phyloP scores from a whole-genome alignment of 2,329 filamentous ascomycete species.

The Colletotrichum echinochloae region DNA sequence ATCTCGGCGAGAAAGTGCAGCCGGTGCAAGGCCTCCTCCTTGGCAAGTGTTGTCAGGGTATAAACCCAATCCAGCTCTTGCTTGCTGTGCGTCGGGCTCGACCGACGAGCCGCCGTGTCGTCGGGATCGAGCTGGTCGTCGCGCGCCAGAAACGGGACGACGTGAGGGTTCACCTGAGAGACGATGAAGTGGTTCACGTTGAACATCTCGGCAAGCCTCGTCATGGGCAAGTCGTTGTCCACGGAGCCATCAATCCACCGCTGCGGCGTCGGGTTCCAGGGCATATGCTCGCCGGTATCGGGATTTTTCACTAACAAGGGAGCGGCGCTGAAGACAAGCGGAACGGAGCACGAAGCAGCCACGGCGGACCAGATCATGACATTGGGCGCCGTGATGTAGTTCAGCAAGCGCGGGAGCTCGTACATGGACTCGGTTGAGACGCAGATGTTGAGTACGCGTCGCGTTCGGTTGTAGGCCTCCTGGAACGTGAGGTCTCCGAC shows the following conservation, averaged over 20 bases:
- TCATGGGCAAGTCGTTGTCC: conserved; percentile 94
- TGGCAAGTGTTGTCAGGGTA: conserved; percentile 77
- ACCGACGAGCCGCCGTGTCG: conserved; percentile 43
- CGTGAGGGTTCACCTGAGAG: conserved; percentile 95
- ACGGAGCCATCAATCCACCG: conserved; percentile 95
- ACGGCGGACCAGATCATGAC: conserved; percentile 97
- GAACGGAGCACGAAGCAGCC: conserved; percentile 94
- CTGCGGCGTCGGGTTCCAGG: conserved; percentile 88
- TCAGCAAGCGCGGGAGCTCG: conserved; percentile 86
- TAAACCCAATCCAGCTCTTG: conserved; percentile 70
- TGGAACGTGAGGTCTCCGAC: conserved; percentile 94
- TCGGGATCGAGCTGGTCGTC: conserved; percentile 70
- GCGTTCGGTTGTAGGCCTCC: conserved; percentile 94
- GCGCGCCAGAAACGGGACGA: conserved; percentile 84
- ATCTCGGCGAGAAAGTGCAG: conserved; percentile 85
- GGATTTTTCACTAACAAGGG: conserved; percentile 88
- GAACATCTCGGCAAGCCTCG: conserved; percentile 91
- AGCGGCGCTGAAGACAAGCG: conserved; percentile 84
- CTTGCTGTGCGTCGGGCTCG: conserved; percentile 44
- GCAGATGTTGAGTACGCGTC: conserved; percentile 91
- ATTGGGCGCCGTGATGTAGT: conserved; percentile 93
- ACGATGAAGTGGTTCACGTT: conserved; percentile 99
- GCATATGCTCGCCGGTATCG: conserved; percentile 78
- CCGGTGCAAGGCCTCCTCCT: conserved; percentile 82
- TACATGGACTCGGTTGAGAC: conserved; percentile 90